These are phyloP conservation scores for Coemansia aciculifera DNA, from an alignment of 192 early-diverging fungal genomes.

Conservation along the genomic window DNA sequence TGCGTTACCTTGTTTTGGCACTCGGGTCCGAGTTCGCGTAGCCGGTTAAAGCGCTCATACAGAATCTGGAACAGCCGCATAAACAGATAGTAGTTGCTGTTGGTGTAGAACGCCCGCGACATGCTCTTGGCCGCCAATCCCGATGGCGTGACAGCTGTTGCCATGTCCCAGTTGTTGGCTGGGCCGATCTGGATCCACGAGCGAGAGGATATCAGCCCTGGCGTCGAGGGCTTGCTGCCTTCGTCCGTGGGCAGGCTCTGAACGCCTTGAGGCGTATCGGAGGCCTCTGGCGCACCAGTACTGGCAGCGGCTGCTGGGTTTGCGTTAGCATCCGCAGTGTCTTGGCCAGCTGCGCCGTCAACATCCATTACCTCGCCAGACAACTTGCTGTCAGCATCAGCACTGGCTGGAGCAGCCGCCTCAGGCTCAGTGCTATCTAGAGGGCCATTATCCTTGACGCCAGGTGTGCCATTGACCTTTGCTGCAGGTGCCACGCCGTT, in stretches of 20 bases:
- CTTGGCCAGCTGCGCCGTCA: neutral
- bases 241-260: slow-evolving; percentile 7
- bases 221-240: slow-evolving; percentile 54
- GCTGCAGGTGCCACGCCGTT: slow-evolving; percentile 14
- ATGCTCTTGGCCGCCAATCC: slow-evolving; percentile 36
- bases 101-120: slow-evolving; percentile 80
- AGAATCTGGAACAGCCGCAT: slow-evolving; percentile 84
- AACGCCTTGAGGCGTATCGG: neutral
- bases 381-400: neutral
- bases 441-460: too few species aligned
- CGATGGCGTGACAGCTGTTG: slow-evolving; percentile 10
- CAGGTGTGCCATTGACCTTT: neutral
- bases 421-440: neutral
- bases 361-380: neutral
- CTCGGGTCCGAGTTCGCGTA: slow-evolving; percentile 74
- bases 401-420: neutral
- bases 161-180: slow-evolving; percentile 21
- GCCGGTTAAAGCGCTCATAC: slow-evolving; percentile 76
- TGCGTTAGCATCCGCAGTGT: neutral
- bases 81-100: slow-evolving; percentile 84
- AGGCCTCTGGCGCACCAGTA: neutral
- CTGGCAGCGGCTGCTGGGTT: neutral
- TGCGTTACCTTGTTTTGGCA: slow-evolving; percentile 37
- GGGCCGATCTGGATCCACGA: slow-evolving; percentile 54
- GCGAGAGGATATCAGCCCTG: slow-evolving; percentile 54